Evolutionary conservation across 441 rosid species (phyloP).

Genomic region (Gossypium schwendimanii): DNA sequence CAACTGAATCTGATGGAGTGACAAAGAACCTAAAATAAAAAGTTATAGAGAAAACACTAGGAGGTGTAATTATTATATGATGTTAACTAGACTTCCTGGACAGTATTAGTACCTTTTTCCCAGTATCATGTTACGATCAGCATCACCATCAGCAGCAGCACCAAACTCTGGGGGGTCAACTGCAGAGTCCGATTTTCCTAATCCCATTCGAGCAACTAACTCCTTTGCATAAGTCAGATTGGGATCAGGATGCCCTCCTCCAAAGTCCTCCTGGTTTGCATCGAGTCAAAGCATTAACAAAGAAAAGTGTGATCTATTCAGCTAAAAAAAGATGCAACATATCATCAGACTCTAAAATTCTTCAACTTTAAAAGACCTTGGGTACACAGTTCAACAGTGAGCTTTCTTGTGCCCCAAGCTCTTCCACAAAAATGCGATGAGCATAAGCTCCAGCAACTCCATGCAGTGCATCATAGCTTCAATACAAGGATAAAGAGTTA

Average conservation of each 20-base stretch:
- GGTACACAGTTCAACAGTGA: conserved; percentile 82
- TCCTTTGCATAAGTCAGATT: conserved; percentile 96
- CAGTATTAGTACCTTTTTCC: conserved; percentile 66
- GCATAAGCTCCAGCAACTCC: conserved; percentile 99
- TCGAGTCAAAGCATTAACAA: conserved; percentile 8
- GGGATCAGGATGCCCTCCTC: conserved; percentile 99
- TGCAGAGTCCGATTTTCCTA: conserved; percentile 56
- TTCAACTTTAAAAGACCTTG: conserved; percentile 44
- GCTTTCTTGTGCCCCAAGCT: conserved; percentile 80
- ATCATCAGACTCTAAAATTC: conserved; percentile 4
- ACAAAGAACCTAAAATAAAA: conserved; percentile 71
- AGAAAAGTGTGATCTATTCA: background rate
- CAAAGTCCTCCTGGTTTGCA: conserved; percentile 82
- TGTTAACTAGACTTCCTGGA: background rate
- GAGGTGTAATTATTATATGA: background rate
- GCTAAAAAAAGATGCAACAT: background rate
- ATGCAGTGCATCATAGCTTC: conserved; percentile 86
- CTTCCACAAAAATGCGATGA: conserved; percentile 82
- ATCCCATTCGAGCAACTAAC: conserved; percentile 90
- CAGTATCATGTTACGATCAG: conserved; percentile 96
- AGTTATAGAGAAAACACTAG: conserved; percentile 4
- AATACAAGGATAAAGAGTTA: conserved; percentile 12
- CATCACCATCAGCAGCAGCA: conserved; percentile 99
- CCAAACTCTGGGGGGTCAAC: conserved; percentile 90
- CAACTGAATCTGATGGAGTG: conserved; percentile 96